Percentiles rank a stretch among this genome's conserved stretches.
These are phyloP conservation scores for Sisymbrium irio DNA, from an alignment of 345 rosid genomes.

Conservation along the genomic window DNA sequence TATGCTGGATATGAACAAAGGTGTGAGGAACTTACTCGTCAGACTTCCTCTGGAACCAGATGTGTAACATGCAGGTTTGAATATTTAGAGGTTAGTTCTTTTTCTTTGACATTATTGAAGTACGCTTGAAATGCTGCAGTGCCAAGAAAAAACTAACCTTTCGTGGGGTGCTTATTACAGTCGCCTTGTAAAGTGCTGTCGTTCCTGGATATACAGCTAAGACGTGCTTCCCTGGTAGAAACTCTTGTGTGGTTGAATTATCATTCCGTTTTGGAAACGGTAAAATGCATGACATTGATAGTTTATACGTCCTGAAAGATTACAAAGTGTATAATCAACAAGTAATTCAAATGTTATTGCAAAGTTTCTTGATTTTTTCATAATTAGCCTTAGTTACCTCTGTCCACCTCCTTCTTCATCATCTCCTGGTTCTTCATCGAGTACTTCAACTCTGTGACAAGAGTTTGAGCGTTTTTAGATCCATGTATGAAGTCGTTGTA, in stretches of 20 bases:
- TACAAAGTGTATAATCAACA: not conserved
- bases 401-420: conserved; percentile 86
- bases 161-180: conserved; percentile 74
- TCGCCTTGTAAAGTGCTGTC: conserved; percentile 92
- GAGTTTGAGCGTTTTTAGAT: not conserved
- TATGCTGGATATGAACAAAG: not conserved
- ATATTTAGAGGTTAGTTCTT: conserved; percentile 2
- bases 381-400: conserved; percentile 40
- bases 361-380: not conserved
- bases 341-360: conserved; percentile 7
- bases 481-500: not conserved
- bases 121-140: conserved; percentile 65
- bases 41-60: conserved; percentile 63
- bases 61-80: conserved; percentile 17
- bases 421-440: conserved; percentile 97
- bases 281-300: conserved; percentile 65
- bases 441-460: conserved; percentile 75
- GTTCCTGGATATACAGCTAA: conserved; percentile 99
- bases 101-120: conserved; percentile 10
- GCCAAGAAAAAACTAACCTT: conserved; percentile 57
- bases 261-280: conserved; percentile 82
- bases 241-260: conserved; percentile 59
- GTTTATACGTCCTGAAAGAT: conserved; percentile 74
- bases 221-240: conserved; percentile 63
- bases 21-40: conserved; percentile 70